These are phyloP conservation scores for Tinospora cordifolia DNA, from an alignment of 164 flowering plant genomes.

Conservation along the genomic window DNA sequence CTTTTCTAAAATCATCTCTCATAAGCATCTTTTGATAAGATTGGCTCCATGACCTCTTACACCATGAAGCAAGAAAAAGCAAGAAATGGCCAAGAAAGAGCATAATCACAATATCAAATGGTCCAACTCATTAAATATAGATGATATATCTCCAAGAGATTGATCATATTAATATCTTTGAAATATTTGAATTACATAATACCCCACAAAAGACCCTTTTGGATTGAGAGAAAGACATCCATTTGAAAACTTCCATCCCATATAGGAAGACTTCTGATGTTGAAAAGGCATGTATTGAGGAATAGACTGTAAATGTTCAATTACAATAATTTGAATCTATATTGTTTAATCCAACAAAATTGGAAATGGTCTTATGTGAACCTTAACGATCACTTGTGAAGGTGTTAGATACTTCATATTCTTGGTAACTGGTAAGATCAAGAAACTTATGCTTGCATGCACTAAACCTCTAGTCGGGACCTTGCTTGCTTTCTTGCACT, in stretches of 20 bases:
- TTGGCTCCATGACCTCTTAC: constrained; percentile 77
- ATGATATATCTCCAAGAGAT: constrained; percentile 17
- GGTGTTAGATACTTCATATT: too few relatives aligned
- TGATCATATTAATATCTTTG: background rate
- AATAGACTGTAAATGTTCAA: background rate
- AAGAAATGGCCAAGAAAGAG: constrained; percentile 90
- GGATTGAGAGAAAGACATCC: background rate
- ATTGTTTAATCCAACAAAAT: background rate
- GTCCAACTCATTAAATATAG: constrained; percentile 45
- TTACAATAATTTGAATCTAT: constrained; percentile 11
- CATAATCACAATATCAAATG: constrained; percentile 75
- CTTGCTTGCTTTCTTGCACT: too few relatives aligned
- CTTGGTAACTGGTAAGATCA: too few relatives aligned
- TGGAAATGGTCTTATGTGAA: too few relatives aligned
- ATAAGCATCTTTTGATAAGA: constrained; percentile 93
- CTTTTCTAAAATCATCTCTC: constrained; percentile 6
- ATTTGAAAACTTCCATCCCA: constrained; percentile 4
- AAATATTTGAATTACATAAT: background rate
- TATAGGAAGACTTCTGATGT: background rate
- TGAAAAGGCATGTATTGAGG: background rate
- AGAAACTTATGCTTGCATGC: too few relatives aligned
- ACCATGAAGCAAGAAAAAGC: constrained; percentile 86
- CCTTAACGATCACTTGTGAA: too few relatives aligned
- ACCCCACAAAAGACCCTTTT: background rate
- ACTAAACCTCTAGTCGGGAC: too few relatives aligned